These are phyloP conservation scores for Phytophthora ramorum DNA, from an alignment of 352 stramenopile genomes.

Conservation along the genomic window DNA sequence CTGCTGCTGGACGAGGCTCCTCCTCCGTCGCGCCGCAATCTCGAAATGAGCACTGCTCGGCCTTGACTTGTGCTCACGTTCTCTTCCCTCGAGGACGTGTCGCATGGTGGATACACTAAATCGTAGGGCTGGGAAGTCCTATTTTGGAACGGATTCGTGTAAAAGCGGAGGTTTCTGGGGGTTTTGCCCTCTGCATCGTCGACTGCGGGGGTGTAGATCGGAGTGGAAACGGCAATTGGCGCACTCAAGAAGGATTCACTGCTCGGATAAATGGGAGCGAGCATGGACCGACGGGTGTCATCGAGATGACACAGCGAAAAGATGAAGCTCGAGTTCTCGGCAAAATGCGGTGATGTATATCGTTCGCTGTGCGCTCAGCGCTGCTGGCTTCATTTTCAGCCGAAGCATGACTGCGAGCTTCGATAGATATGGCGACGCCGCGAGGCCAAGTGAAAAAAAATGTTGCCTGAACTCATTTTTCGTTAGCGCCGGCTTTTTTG, in stretches of 20 bases:
- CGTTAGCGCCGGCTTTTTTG: neutral
- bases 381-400: too few species aligned
- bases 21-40: conserved; percentile 28
- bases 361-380: too few species aligned
- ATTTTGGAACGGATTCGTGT: neutral
- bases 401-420: neutral
- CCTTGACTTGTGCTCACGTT: neutral
- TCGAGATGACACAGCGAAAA: too few species aligned
- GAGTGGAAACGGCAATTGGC: neutral
- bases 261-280: neutral
- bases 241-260: neutral
- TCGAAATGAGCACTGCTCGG: conserved; percentile 26
- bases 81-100: conserved; percentile 12
- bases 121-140: neutral
- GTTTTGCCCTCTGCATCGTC: neutral
- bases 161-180: neutral
- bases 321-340: too few species aligned
- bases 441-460: neutral
- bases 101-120: conserved; percentile 21
- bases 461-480: neutral
- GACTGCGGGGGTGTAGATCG: neutral
- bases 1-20: neutral
- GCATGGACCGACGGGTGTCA: neutral
- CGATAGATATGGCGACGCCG: neutral
- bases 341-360: too few species aligned